Percentiles rank a stretch among this genome's conserved stretches.
These are phyloP conservation scores for Trichoderma simmonsii DNA, from an alignment of 2,329 filamentous ascomycete genomes.

Conservation along the genomic window DNA sequence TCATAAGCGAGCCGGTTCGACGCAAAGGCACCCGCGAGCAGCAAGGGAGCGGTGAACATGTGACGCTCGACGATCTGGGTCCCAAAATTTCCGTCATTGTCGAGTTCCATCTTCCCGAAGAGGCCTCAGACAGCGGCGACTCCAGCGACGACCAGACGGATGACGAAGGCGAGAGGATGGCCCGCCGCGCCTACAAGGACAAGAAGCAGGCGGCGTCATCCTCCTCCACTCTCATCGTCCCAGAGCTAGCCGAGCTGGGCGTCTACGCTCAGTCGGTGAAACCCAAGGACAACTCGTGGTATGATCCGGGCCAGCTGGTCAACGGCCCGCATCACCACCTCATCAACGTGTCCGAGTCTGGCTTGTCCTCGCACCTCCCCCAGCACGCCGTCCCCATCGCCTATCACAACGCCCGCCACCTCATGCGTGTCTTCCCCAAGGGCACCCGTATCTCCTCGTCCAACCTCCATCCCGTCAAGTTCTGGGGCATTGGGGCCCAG, in stretches of 20 bases:
- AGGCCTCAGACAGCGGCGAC: constrained; percentile 42
- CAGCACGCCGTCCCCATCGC: constrained; percentile 46
- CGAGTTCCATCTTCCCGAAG: constrained; percentile 60
- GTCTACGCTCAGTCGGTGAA: constrained; percentile 71
- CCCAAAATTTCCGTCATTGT: constrained; percentile 65
- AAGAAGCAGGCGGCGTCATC: constrained; percentile 48
- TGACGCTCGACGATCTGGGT: constrained; percentile 56
- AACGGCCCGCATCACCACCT: constrained; percentile 63
- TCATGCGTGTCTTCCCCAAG: constrained; percentile 70
- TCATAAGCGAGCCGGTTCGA: constrained; percentile 56
- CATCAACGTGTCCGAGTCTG: constrained; percentile 67
- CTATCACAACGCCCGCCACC: constrained; percentile 58
- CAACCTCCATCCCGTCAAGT: constrained; percentile 61
- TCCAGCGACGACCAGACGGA: constrained; percentile 38
- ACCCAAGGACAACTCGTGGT: constrained; percentile 64
- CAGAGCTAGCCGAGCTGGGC: constrained; percentile 62
- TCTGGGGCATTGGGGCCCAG: constrained; percentile 66
- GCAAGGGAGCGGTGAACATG: constrained; percentile 48
- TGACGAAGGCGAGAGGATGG: constrained; percentile 44
- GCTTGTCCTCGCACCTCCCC: constrained; percentile 51
- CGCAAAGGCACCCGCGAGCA: constrained; percentile 56
- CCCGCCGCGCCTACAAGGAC: constrained; percentile 51
- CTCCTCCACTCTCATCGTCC: constrained; percentile 52
- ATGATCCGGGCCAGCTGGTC: constrained; percentile 44
- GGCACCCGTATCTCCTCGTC: constrained; percentile 65